These are phyloP conservation scores for Shiraia sp. DNA, from an alignment of 2,329 filamentous ascomycete genomes.

Conservation along the genomic window DNA sequence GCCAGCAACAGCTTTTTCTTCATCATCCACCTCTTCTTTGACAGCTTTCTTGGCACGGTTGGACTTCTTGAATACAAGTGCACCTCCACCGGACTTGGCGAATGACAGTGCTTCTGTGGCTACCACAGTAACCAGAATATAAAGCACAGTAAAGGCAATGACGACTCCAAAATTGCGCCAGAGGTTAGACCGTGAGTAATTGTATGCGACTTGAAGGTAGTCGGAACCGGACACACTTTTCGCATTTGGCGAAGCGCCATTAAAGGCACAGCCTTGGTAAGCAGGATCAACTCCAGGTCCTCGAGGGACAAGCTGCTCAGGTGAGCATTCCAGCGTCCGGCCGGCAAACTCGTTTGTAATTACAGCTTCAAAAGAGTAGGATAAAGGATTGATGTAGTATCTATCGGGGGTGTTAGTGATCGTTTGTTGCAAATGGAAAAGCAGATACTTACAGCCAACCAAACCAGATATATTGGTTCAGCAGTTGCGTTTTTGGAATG, in stretches of 20 bases:
- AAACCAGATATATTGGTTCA: constrained; percentile 66
- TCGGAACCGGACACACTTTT: constrained; percentile 56
- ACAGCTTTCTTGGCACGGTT: constrained; percentile 61
- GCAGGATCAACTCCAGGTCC: constrained; percentile 59
- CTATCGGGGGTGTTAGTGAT: neutral
- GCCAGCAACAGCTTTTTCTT: constrained; percentile 56
- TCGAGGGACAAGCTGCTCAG: constrained; percentile 62
- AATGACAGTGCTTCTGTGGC: constrained; percentile 72
- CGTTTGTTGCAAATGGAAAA: neutral
- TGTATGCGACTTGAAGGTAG: constrained; percentile 60
- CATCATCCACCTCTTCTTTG: constrained; percentile 56
- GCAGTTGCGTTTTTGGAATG: constrained; percentile 66
- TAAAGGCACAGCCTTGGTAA: constrained; percentile 66
- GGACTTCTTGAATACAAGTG: constrained; percentile 72
- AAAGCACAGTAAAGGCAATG: constrained; percentile 74
- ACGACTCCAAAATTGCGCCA: constrained; percentile 79
- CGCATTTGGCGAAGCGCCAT: constrained; percentile 59
- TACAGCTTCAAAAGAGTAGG: constrained; percentile 69
- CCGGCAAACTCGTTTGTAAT: constrained; percentile 68
- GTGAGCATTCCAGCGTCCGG: constrained; percentile 61
- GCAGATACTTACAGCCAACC: constrained; percentile 44
- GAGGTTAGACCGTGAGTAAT: constrained; percentile 61
- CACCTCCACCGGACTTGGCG: constrained; percentile 65
- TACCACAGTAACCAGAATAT: constrained; percentile 71
- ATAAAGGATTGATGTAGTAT: constrained; percentile 52